Percentiles rank a stretch among this genome's conserved stretches.
phyloP scores from a whole-genome alignment of 2,329 filamentous ascomycete species.

The Akanthomyces muscarius region DNA sequence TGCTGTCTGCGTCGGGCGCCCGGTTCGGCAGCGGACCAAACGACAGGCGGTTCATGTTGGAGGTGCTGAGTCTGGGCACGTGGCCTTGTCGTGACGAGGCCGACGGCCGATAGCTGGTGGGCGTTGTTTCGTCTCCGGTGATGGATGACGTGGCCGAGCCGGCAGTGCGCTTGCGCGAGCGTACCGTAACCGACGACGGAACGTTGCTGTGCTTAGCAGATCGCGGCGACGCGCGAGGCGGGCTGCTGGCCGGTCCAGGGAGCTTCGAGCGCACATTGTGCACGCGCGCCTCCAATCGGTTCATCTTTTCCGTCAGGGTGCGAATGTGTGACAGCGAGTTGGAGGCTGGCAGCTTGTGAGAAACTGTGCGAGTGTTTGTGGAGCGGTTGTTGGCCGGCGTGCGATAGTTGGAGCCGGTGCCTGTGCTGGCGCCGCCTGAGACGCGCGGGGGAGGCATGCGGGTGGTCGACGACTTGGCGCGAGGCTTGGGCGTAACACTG shows the following conservation, averaged over 20 bases:
- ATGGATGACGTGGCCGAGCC: conserved; percentile 51
- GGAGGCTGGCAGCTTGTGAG: conserved; percentile 51
- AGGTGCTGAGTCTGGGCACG: conserved; percentile 56
- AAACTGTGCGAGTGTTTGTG: conserved; percentile 53
- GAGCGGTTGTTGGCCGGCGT: conserved; percentile 42
- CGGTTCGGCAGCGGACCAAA: conserved; percentile 60
- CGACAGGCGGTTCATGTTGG: conserved; percentile 59
- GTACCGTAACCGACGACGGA: conserved; percentile 58
- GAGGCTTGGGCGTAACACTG: conserved; percentile 55
- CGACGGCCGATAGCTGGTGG: conserved; percentile 37
- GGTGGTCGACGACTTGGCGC: conserved; percentile 41
- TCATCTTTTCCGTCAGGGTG: conserved; percentile 92
- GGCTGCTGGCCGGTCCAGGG: conserved; percentile 73
- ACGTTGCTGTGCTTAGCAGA: conserved; percentile 40
- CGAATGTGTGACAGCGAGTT: conserved; percentile 88
- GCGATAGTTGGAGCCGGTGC: conserved; percentile 43
- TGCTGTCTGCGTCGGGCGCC: conserved; percentile 42
- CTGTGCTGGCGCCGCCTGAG: conserved; percentile 37
- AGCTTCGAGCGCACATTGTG: conserved; percentile 89
- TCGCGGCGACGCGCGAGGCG: conserved; percentile 76
- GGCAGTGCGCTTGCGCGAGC: conserved; percentile 64
- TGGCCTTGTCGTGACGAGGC: conserved; percentile 45
- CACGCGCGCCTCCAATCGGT: conserved; percentile 88
- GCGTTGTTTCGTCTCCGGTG: conserved; percentile 49
- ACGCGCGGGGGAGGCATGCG: conserved; percentile 38